These are phyloP conservation scores for Populus tremula DNA, from an alignment of 345 rosid genomes.

Conservation along the genomic window DNA sequence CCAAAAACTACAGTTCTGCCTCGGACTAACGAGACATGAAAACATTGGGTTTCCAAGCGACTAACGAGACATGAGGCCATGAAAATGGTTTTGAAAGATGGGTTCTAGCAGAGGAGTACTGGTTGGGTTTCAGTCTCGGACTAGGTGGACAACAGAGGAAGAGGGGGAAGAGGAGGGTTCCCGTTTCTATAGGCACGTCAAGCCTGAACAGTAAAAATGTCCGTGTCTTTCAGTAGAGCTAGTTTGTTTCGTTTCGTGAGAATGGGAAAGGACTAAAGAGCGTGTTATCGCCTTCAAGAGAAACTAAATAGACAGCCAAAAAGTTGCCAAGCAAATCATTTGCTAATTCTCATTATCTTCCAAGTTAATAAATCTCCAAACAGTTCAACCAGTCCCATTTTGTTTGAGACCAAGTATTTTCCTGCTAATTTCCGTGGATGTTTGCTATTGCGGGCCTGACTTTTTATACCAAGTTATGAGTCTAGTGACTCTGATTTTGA, in stretches of 20 bases:
- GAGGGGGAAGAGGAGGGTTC: conserved; percentile 24
- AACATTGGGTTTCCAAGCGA: conserved; percentile 9
- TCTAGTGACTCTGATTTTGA: not conserved
- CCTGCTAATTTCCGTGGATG: not conserved
- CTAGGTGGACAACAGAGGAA: conserved; percentile 3
- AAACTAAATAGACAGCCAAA: no score
- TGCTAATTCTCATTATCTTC: no score
- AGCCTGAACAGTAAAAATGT: not conserved
- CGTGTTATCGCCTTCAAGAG: not conserved
- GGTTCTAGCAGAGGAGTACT: conserved; percentile 12
- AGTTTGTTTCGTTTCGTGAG: not conserved
- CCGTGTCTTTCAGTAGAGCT: not conserved
- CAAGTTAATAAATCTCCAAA: not conserved
- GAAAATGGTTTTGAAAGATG: conserved; percentile 2
- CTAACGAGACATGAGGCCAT: not conserved
- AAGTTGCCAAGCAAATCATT: no score
- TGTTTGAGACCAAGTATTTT: not conserved
- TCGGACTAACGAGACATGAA: not conserved
- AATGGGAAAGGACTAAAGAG: not conserved
- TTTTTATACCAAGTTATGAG: not conserved
- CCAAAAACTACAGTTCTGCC: conserved; percentile 35
- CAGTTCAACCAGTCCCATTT: not conserved
- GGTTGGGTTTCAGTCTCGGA: conserved; percentile 8
- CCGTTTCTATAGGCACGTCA: not conserved
- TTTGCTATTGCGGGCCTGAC: not conserved